Conservation (phyloP, 2,329 filamentous ascomycete genomes). For the Dothideomycetes sp. region DNA sequence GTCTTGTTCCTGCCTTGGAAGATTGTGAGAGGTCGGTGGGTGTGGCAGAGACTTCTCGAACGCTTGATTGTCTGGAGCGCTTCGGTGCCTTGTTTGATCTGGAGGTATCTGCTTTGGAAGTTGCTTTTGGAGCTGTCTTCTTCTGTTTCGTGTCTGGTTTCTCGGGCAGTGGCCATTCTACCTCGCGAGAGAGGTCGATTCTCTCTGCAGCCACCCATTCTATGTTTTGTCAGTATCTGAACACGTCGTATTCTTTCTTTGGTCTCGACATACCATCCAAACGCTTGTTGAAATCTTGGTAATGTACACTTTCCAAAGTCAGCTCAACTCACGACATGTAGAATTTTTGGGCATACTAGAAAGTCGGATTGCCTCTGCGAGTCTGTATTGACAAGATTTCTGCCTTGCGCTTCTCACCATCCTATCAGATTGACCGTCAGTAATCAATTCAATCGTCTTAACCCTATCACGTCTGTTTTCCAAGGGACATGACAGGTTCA, state of each 20-base stretch:
- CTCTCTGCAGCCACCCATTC: constrained; percentile 83
- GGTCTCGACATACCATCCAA: constrained; percentile 41
- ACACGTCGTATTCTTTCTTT: constrained; percentile 24
- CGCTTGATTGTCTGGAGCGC: constrained; percentile 33
- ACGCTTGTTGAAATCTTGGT: constrained; percentile 95
- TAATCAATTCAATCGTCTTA: not conserved
- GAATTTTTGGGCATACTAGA: constrained; percentile 49
- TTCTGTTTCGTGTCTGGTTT: constrained; percentile 85
- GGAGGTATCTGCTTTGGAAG: constrained; percentile 24
- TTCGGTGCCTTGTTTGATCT: constrained; percentile 39
- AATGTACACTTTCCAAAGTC: constrained; percentile 57
- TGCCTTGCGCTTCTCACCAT: constrained; percentile 79
- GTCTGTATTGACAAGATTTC: constrained; percentile 94
- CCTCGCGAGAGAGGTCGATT: constrained; percentile 80
- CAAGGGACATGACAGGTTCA: constrained; percentile 5
- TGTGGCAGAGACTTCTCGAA: constrained; percentile 45
- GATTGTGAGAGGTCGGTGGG: constrained; percentile 40
- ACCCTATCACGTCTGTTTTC: not conserved
- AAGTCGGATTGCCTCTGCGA: constrained; percentile 77
- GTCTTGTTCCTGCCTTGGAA: constrained; percentile 33
- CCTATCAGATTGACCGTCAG: constrained; percentile 32
- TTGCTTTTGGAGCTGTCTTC: constrained; percentile 43
- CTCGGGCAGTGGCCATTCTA: constrained; percentile 92
- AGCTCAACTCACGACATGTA: not conserved
- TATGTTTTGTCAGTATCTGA: constrained; percentile 34